Evolutionary conservation across 2,329 filamentous ascomycete genomes (phyloP), one percentile per base, ranked within the genome.

Genomic region (Colletotrichum chlorophyti): DNA sequence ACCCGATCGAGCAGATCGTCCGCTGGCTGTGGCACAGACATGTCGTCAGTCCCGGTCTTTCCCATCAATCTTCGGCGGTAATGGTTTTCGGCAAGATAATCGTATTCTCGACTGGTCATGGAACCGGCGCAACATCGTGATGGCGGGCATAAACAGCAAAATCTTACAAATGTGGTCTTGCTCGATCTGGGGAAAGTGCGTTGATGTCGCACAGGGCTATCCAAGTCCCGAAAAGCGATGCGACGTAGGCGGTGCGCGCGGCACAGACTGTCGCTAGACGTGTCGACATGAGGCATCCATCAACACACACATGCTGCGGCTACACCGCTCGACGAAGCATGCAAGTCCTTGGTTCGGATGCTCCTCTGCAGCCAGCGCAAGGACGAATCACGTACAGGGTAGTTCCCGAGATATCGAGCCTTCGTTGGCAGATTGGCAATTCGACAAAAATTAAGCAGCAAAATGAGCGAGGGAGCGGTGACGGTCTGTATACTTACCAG

Each of bases 161-260:
- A 26, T 38, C 43, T 55, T 40, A 41, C 42, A 24, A 43, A 27
- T n/a, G 27, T 35, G 35, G 27, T 24, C 14, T 43, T 41, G 32
- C 43, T 50, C 53, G 19, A 34, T 50, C 57, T 10, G 57, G 57
- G 43, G 52, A 41, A 47, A 57, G 43, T 34, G 52, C 34, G 31
- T 24, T 23, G 55, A 27, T 23, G 45, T 14, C 23, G 27, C 31
- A 40, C 51, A 55, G 45, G 57, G 51, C 10, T 48, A 55, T 48
- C 57, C 51, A 60, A 57, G 57, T 60, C 38, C 57, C 51, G 50
- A 31, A 34, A 42, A 37, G 50, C 42, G 35, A 58, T 54, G 50
- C 55, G 19, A 48, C 42, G 42, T 31, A 46, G 57, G 31, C 43
- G 29, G 51, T 59, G 43, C 43, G n/a, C n/a, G 51, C 53, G 55